phyloP scores from a whole-genome alignment of 495 filamentous ascomycete species.

The Lentithecium fluviatile region DNA sequence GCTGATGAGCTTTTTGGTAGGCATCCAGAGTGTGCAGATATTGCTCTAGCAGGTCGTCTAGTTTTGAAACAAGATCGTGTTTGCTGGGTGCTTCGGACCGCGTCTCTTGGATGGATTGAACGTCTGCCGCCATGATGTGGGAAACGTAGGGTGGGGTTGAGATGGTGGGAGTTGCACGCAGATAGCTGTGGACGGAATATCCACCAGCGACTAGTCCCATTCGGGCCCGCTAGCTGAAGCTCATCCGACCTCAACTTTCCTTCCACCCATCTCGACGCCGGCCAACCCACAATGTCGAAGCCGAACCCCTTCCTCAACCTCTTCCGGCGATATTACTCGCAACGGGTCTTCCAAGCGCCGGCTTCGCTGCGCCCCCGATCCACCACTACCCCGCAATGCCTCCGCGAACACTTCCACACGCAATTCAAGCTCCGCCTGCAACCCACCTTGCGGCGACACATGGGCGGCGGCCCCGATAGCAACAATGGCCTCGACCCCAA shows the following conservation, averaged over 20 bases:
- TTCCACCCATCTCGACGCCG: background rate
- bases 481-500: conserved; percentile 47
- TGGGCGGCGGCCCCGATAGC: conserved; percentile 4
- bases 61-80: conserved; percentile 11
- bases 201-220: conserved; percentile 14
- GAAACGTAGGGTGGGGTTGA: background rate
- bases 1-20: conserved; percentile 61
- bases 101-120: background rate
- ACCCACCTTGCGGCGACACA: conserved; percentile 53
- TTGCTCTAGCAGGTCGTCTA: conserved; percentile 66
- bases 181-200: background rate
- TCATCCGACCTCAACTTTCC: conserved; percentile 6
- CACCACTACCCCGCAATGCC: conserved; percentile 23
- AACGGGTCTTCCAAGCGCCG: conserved; percentile 2
- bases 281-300: conserved; percentile 27
- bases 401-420: conserved; percentile 24
- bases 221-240: conserved; percentile 1
- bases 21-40: conserved; percentile 70
- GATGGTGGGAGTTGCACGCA: background rate
- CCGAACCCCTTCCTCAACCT: conserved; percentile 29
- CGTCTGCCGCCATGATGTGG: conserved; percentile 15
- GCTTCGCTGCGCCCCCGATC: background rate
- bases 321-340: conserved; percentile 21
- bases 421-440: conserved; percentile 19
- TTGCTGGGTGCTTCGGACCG: background rate